Evolutionary conservation across 1,139 yeast genomes (phyloP).

Genomic region (Diutina pseudorugosa): DNA sequence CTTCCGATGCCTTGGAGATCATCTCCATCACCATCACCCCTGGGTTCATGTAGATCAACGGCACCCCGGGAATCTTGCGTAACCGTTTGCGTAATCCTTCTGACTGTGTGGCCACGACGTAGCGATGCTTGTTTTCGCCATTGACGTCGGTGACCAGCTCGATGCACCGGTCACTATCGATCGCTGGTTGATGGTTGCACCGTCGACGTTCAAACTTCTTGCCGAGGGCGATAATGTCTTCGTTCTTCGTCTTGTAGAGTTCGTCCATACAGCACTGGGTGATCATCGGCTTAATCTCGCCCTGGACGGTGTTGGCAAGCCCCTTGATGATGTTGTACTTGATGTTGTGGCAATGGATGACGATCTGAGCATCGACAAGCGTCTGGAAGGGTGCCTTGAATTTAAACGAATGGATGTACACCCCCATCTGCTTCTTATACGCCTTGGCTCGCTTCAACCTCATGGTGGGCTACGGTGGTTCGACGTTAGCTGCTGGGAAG

Average conservation of each 20-base stretch:
- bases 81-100: slow-evolving; percentile 52
- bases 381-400: slow-evolving; percentile 93
- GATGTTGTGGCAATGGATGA: slow-evolving; percentile 50
- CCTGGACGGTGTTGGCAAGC: slow-evolving; percentile 71
- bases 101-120: slow-evolving; percentile 78
- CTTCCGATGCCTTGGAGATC: slow-evolving; percentile 57
- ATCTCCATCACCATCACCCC: slow-evolving; percentile 97
- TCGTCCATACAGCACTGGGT: slow-evolving; percentile 94
- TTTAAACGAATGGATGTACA: slow-evolving; percentile 73
- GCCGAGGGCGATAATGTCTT: slow-evolving; percentile 66
- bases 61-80: slow-evolving; percentile 79
- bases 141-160: slow-evolving; percentile 54
- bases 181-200: slow-evolving; percentile 46
- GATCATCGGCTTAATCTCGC: slow-evolving; percentile 83
- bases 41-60: slow-evolving; percentile 74
- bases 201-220: slow-evolving; percentile 74
- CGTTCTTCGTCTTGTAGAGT: slow-evolving; percentile 58
- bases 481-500: neutral
- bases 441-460: slow-evolving; percentile 94
- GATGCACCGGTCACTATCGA: slow-evolving; percentile 65
- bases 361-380: slow-evolving; percentile 68
- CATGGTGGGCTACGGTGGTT: slow-evolving; percentile 31
- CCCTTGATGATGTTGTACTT: slow-evolving; percentile 69
- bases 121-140: slow-evolving; percentile 80
- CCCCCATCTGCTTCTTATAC: slow-evolving; percentile 84